Evolutionary conservation across 1,139 yeast genomes (phyloP).

Genomic region (Spencermartinsiella ligniputridi): DNA sequence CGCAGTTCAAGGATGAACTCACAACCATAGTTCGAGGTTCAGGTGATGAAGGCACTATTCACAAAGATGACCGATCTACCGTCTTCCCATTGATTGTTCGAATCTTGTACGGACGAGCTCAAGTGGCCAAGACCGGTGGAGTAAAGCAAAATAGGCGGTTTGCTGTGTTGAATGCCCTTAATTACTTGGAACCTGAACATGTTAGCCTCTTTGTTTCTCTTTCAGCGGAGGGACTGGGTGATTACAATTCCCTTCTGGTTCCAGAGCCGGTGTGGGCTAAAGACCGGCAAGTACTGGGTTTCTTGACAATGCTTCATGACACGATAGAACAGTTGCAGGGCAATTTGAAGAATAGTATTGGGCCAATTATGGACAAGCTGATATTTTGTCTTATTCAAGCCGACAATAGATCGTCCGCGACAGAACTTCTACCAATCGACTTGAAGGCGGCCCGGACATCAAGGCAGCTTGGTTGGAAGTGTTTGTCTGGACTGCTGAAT

Average conservation of each 20-base stretch:
- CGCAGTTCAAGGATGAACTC: constrained; percentile 80
- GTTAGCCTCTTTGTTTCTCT: constrained; percentile 57
- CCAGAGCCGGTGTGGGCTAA: constrained; percentile 3
- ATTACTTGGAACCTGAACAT: constrained; percentile 53
- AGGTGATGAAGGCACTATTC: constrained; percentile 52
- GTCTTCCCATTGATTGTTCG: constrained; percentile 74
- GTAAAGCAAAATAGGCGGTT: constrained; percentile 67
- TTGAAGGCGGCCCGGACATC: constrained; percentile 4
- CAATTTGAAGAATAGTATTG: constrained; percentile 58
- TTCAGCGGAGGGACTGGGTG: constrained; percentile 55
- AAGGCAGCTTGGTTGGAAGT: constrained; percentile 32
- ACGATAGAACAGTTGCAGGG: constrained; percentile 51
- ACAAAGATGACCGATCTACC: constrained; percentile 50
- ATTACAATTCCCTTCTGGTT: constrained; percentile 36
- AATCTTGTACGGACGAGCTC: constrained; percentile 83
- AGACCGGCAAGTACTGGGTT: constrained; percentile 60
- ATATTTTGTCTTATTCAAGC: constrained; percentile 42
- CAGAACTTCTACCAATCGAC: constrained; percentile 21
- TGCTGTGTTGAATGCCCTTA: constrained; percentile 70
- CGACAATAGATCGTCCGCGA: constrained; percentile 45
- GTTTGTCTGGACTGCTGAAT: constrained; percentile 29
- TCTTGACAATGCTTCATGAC: constrained; percentile 50
- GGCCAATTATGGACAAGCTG: constrained; percentile 55
- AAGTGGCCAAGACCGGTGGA: constrained; percentile 43
- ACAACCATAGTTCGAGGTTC: constrained; percentile 51